Conservation (phyloP, 1,139 yeast species). For the Hanseniaspora sp. region DNA sequence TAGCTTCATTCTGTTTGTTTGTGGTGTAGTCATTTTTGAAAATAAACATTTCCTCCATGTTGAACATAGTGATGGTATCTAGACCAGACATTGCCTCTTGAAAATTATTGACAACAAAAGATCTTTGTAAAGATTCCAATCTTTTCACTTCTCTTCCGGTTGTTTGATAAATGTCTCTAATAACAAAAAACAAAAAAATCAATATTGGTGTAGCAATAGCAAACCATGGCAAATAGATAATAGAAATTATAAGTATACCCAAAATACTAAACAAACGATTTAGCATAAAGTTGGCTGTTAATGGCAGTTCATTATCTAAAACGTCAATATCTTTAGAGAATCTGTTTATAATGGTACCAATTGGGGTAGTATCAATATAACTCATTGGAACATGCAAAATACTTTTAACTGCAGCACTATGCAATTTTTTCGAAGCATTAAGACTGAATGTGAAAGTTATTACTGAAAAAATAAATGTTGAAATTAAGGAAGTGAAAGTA, state of each 20-base stretch:
- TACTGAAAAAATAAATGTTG: background rate
- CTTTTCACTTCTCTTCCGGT: conserved; percentile 45
- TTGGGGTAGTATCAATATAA: conserved; percentile 51
- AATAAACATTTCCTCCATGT: conserved; percentile 39
- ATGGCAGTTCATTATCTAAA: conserved; percentile 44
- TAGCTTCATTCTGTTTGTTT: conserved; percentile 56
- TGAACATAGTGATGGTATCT: conserved; percentile 53
- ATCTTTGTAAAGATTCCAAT: conserved; percentile 63
- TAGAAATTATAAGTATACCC: conserved; percentile 17
- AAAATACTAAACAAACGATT: conserved; percentile 7
- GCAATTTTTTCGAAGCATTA: conserved; percentile 16
- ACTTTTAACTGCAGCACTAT: conserved; percentile 20
- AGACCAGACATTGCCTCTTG: conserved; percentile 60
- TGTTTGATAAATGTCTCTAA: conserved; percentile 12
- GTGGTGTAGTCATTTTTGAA: conserved; percentile 37
- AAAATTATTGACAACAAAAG: conserved; percentile 60
- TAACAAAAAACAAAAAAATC: conserved; percentile 26
- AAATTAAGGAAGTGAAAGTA: background rate
- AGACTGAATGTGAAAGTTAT: conserved; percentile 15
- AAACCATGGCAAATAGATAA: conserved; percentile 18
- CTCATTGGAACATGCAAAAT: conserved; percentile 46
- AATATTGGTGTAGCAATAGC: conserved; percentile 51
- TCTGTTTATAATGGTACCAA: conserved; percentile 49
- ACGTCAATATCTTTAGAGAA: conserved; percentile 54
- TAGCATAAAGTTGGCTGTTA: conserved; percentile 13